phyloP scores from a whole-genome alignment of 2,329 filamentous ascomycete genomes.

The Erysiphe pulchra region DNA sequence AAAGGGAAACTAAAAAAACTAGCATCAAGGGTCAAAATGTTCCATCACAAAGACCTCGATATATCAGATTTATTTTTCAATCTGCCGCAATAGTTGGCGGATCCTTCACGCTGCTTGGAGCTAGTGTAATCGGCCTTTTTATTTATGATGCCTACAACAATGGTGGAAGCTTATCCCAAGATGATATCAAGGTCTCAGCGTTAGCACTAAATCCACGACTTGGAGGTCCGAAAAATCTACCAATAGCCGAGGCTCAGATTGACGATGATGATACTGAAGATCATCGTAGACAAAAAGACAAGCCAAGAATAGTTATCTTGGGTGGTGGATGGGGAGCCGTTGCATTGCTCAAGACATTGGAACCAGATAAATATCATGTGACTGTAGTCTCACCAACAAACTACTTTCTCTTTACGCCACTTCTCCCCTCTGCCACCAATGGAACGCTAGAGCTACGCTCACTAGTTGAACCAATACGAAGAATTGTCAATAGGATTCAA shows the following conservation, averaged over 20 bases:
- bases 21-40: no score
- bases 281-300: constrained; percentile 49
- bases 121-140: constrained; percentile 61
- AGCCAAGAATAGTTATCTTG: constrained; percentile 76
- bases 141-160: constrained; percentile 86
- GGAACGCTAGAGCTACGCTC: constrained; percentile 81
- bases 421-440: constrained; percentile 91
- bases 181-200: constrained; percentile 63
- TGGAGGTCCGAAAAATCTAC: constrained; percentile 85
- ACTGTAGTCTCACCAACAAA: constrained; percentile 87
- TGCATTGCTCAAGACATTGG: constrained; percentile 68
- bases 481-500: constrained; percentile 49
- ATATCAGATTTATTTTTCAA: constrained; percentile 37
- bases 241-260: constrained; percentile 65
- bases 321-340: constrained; percentile 92
- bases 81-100: constrained; percentile 49
- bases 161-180: constrained; percentile 35
- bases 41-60: constrained; percentile 1
- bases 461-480: constrained; percentile 74
- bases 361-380: constrained; percentile 81
- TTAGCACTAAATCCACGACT: constrained; percentile 54
- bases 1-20: no score
- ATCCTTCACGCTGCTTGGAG: constrained; percentile 43
- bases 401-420: constrained; percentile 94
- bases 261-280: constrained; percentile 64